Evolutionary conservation across 1,284 basidiomycete species (phyloP).

Genomic region (Sanguinoderma infundibulare): DNA sequence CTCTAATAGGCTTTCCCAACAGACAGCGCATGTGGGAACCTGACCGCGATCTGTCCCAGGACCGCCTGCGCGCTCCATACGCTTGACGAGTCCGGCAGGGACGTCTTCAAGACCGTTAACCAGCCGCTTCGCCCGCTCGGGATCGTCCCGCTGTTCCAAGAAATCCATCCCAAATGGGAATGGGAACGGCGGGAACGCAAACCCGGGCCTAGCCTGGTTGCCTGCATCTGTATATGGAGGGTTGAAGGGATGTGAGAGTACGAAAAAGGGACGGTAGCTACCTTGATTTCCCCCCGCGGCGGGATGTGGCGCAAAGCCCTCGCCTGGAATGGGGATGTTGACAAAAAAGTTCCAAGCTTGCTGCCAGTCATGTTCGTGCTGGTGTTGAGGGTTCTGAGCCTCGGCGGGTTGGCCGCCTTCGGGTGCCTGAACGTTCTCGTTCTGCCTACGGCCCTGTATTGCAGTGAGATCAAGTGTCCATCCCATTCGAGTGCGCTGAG

Average conservation of each 20-base stretch:
- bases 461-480: conserved; percentile 31
- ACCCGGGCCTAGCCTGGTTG: conserved; percentile 11
- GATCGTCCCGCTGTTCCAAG: conserved; percentile 60
- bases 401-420: conserved; percentile 1
- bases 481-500: conserved; percentile 16
- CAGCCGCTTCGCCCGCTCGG: conserved; percentile 63
- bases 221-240: conserved; percentile 16
- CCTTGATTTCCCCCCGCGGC: conserved; percentile 3
- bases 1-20: conserved; percentile 70
- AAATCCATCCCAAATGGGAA: conserved; percentile 32
- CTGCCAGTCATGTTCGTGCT: conserved; percentile 14
- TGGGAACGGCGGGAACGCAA: conserved; percentile 15
- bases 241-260: conserved; percentile 14
- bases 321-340: conserved; percentile 21
- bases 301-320: conserved; percentile 11
- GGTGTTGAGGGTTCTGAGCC: not conserved
- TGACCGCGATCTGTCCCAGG: conserved; percentile 40
- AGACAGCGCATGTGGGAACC: conserved; percentile 68
- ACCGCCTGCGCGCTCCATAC: conserved; percentile 63
- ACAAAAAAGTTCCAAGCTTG: conserved; percentile 25
- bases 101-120: conserved; percentile 69
- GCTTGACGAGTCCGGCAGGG: conserved; percentile 64
- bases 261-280: conserved; percentile 3
- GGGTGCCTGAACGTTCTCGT: not conserved
- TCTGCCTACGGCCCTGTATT: not conserved